Percentiles rank a stretch among this genome's conserved stretches.
phyloP scores from a whole-genome alignment of 495 filamentous ascomycete species.

The Neurospora sp. region DNA sequence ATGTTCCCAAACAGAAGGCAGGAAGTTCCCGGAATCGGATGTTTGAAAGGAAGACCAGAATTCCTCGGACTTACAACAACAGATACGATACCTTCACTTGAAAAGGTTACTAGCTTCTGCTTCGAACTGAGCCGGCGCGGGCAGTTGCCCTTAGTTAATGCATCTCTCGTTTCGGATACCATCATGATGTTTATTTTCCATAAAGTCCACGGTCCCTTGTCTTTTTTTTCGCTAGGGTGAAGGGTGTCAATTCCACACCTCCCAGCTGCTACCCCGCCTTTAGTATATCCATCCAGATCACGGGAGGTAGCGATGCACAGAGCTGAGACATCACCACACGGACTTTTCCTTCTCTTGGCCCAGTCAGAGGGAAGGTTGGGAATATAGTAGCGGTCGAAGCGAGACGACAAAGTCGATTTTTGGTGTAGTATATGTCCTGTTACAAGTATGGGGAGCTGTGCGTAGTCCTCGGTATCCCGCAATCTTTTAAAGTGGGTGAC shows the following conservation, averaged over 20 bases:
- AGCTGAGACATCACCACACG: not conserved
- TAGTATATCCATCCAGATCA: not conserved
- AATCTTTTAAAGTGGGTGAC: not conserved
- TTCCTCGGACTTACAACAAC: not conserved
- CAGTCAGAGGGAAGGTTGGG: not conserved
- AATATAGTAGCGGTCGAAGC: not conserved
- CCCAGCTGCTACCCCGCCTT: not conserved
- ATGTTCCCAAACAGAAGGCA: not conserved
- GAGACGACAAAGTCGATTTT: not conserved
- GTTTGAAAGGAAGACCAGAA: not conserved
- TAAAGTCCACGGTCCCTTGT: not conserved
- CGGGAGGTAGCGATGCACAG: not conserved
- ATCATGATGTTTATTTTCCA: not conserved
- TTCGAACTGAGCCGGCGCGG: not conserved
- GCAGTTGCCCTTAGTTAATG: not conserved
- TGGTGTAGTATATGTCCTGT: not conserved
- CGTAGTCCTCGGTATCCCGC: not conserved
- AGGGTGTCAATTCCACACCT: not conserved
- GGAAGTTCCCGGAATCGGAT: not conserved
- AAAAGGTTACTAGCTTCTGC: not conserved
- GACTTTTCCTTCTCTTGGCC: not conserved
- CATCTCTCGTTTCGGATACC: not conserved
- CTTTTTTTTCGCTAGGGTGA: not conserved
- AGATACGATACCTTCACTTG: not conserved
- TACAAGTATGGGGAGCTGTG: not conserved